Percentiles rank a stretch among this genome's conserved stretches.
Conservation (phyloP, 139 green algal genomes). For the Cymbomonas tetramitiformis region DNA sequence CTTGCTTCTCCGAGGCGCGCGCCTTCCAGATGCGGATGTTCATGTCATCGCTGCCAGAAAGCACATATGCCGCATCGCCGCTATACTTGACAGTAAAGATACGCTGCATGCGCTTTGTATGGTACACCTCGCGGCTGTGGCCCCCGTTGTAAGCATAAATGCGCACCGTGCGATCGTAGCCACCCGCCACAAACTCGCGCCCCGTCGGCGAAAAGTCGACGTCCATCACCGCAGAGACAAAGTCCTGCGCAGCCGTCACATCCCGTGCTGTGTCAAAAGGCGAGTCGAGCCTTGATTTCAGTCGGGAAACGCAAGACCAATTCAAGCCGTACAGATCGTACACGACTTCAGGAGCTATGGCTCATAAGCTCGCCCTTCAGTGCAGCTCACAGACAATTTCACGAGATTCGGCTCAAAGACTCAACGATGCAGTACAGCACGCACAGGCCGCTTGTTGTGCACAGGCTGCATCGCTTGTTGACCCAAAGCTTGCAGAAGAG, state of each 20-base stretch:
- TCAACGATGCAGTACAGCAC: too few species aligned
- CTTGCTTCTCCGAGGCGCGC: slow-evolving; percentile 69
- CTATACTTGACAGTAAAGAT: slow-evolving; percentile 50
- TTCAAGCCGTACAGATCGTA: too few species aligned
- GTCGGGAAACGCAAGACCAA: too few species aligned
- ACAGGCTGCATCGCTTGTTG: too few species aligned
- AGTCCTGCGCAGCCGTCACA: slow-evolving; percentile 1
- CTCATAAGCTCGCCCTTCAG: too few species aligned
- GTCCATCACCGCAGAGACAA: slow-evolving; percentile 53
- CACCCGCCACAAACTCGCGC: slow-evolving; percentile 87
- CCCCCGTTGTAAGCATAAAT: slow-evolving; percentile 79
- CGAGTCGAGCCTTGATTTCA: too few species aligned
- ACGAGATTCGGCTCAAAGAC: too few species aligned
- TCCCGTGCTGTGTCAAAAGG: not conserved
- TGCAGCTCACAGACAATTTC: too few species aligned
- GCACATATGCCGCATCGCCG: slow-evolving; percentile 82
- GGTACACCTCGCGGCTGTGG: slow-evolving; percentile 74
- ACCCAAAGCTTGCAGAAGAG: too few species aligned
- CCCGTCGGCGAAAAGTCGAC: slow-evolving; percentile 93
- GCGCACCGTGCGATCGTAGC: slow-evolving; percentile 81
- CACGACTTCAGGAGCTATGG: too few species aligned
- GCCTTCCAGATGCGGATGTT: slow-evolving; percentile 83
- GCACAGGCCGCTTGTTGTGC: too few species aligned
- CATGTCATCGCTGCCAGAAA: slow-evolving; percentile 75
- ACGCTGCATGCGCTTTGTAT: slow-evolving; percentile 89